A percentile compares a stretch with the other conserved stretches of the same genome.
Evolutionary conservation across 2,329 filamentous ascomycete genomes (phyloP).

Genomic region (Aureobasidium sp.): DNA sequence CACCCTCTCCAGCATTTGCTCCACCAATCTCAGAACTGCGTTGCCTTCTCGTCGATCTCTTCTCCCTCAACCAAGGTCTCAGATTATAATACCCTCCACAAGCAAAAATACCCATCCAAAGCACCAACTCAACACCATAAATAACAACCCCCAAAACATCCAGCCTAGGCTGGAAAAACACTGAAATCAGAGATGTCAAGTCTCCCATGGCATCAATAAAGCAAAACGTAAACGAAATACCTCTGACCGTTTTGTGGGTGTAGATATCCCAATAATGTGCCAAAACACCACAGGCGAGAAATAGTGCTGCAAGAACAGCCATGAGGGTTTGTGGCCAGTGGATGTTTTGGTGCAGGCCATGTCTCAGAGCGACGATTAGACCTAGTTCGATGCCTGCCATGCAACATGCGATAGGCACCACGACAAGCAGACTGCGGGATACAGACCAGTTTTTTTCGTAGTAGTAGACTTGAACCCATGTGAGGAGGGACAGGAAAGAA

Average conservation of each 20-base stretch:
- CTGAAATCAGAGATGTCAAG: constrained; percentile 55
- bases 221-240: constrained; percentile 65
- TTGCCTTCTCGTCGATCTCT: constrained; percentile 5
- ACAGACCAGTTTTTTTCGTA: constrained; percentile 48
- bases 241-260: constrained; percentile 54
- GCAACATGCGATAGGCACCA: constrained; percentile 42
- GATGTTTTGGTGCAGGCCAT: constrained; percentile 17
- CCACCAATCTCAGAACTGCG: neutral
- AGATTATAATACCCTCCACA: constrained; percentile 59
- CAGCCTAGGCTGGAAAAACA: constrained; percentile 51
- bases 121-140: constrained; percentile 54
- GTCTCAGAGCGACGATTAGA: constrained; percentile 48
- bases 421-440: constrained; percentile 38
- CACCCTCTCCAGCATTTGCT: constrained; percentile 6
- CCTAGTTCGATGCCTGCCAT: constrained; percentile 53
- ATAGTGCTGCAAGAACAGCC: constrained; percentile 54
- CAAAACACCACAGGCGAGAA: constrained; percentile 58
- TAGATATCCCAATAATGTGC: constrained; percentile 64
- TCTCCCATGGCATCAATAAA: constrained; percentile 62
- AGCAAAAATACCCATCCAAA: constrained; percentile 60
- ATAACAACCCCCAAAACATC: constrained; percentile 57
- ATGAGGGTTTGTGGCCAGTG: constrained; percentile 57
- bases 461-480: constrained; percentile 49
- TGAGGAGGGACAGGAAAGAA: constrained; percentile 41
- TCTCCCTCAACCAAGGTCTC: constrained; percentile 43